Evolutionary conservation across 331 rosid genomes (phyloP).

Genomic region (Rhamnella rubrinervis): DNA sequence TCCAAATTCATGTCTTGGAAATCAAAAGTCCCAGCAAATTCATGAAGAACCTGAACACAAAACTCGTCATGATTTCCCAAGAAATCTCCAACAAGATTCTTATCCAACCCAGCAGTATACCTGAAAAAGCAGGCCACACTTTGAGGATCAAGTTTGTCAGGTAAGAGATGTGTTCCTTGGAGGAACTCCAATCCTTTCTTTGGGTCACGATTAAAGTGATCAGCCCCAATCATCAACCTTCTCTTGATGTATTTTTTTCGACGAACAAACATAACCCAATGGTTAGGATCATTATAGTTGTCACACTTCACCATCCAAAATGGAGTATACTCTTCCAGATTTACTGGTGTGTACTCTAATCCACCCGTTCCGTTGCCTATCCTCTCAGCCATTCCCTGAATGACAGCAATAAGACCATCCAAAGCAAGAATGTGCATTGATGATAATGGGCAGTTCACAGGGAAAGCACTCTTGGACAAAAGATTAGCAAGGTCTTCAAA

Average conservation of each 20-base stretch:
- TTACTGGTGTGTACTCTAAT: constrained; percentile 48
- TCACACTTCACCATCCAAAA: constrained; percentile 94
- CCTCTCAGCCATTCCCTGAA: constrained; percentile 97
- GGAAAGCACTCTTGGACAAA: constrained; percentile 92
- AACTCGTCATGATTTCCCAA: constrained; percentile 95
- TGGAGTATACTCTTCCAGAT: constrained; percentile 80
- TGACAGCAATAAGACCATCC: constrained; percentile 96
- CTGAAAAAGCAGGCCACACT: constrained; percentile 95
- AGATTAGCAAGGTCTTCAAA: constrained; percentile 93
- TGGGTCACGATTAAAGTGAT: constrained; percentile 93
- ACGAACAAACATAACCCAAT: constrained; percentile 88
- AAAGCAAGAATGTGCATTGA: constrained; percentile 87
- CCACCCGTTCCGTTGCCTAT: constrained; percentile 60
- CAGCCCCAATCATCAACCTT: constrained; percentile 92
- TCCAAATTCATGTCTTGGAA: constrained; percentile 89
- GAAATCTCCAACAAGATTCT: constrained; percentile 95
- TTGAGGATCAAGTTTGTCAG: constrained; percentile 88
- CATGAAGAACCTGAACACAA: constrained; percentile 92
- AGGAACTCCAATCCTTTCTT: constrained; percentile 97
- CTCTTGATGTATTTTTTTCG: constrained; percentile 84
- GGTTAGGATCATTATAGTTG: constrained; percentile 71
- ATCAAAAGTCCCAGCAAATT: constrained; percentile 96
- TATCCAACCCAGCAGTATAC: constrained; percentile 88
- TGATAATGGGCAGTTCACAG: constrained; percentile 89
- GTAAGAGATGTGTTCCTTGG: constrained; percentile 92